Evolutionary conservation across 2,329 filamentous ascomycete species (phyloP).

Genomic region (Arthrinium phaeospermum): DNA sequence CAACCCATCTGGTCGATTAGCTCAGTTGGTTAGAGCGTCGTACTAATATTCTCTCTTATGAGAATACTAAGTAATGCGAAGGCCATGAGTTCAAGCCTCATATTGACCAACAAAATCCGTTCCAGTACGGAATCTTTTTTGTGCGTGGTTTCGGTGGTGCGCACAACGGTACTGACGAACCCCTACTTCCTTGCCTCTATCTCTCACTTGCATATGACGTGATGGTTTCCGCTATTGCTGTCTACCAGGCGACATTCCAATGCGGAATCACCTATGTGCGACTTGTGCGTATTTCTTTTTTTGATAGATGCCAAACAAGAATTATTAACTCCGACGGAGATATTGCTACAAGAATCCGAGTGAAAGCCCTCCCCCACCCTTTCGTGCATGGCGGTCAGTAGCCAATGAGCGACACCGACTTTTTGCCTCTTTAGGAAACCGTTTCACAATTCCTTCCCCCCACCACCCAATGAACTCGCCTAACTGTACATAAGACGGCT

Average conservation of each 20-base stretch:
- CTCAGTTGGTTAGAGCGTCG: constrained; percentile 18
- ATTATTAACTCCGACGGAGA: constrained; percentile 7
- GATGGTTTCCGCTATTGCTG: background rate
- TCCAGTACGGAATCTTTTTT: background rate
- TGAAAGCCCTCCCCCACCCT: constrained; percentile 30
- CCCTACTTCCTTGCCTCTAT: background rate
- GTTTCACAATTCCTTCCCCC: background rate
- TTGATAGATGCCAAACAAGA: background rate
- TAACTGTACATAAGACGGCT: background rate
- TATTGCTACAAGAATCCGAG: background rate
- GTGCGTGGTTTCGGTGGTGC: background rate
- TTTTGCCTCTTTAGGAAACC: constrained; percentile 17
- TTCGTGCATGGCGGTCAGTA: constrained; percentile 33
- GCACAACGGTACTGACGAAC: background rate
- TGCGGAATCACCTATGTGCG: background rate
- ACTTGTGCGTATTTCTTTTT: background rate
- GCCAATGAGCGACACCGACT: constrained; percentile 27
- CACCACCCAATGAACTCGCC: background rate
- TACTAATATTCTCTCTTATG: constrained; percentile 7
- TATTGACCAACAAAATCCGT: background rate
- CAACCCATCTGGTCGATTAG: constrained; percentile 11
- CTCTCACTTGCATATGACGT: background rate
- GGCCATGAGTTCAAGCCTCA: constrained; percentile 18
- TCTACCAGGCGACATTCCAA: background rate
- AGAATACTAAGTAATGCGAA: constrained; percentile 17